phyloP scores from a whole-genome alignment of 106 monocot species.

The Ottelia alismoides region DNA sequence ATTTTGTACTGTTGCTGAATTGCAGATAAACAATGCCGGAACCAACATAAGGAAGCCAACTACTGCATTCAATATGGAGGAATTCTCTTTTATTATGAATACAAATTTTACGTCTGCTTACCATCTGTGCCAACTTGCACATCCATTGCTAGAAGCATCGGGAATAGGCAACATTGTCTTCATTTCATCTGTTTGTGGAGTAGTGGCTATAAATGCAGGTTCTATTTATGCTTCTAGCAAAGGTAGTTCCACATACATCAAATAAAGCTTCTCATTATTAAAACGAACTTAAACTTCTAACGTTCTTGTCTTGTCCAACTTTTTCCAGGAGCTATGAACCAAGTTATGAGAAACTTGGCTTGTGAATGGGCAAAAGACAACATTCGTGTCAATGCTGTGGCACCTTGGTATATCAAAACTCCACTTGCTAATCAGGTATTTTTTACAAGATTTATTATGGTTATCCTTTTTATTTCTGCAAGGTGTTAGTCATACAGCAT shows the following conservation, averaged over 20 bases:
- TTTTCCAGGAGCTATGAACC: neutral
- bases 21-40: slow-evolving; percentile 44
- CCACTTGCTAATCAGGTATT: no score
- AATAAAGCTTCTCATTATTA: no score
- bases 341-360: neutral
- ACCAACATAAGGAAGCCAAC: slow-evolving; percentile 37
- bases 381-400: neutral
- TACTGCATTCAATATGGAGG: slow-evolving; percentile 19
- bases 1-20: no score
- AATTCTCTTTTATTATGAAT: slow-evolving; percentile 35
- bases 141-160: slow-evolving; percentile 54
- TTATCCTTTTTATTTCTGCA: no score
- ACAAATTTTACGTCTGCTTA: slow-evolving; percentile 55
- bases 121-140: slow-evolving; percentile 35
- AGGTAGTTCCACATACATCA: no score
- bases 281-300: no score
- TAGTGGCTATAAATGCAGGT: no score
- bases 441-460: no score
- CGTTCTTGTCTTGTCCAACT: no score
- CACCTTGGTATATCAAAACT: neutral
- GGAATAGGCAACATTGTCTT: slow-evolving; percentile 43
- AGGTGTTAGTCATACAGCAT: no score
- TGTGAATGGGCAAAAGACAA: neutral
- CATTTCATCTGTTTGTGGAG: slow-evolving; percentile 49
- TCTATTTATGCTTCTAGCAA: slow-evolving; percentile 32